phyloP scores from a whole-genome alignment of 1,284 basidiomycete species.

The Ganoderma multipileum region DNA sequence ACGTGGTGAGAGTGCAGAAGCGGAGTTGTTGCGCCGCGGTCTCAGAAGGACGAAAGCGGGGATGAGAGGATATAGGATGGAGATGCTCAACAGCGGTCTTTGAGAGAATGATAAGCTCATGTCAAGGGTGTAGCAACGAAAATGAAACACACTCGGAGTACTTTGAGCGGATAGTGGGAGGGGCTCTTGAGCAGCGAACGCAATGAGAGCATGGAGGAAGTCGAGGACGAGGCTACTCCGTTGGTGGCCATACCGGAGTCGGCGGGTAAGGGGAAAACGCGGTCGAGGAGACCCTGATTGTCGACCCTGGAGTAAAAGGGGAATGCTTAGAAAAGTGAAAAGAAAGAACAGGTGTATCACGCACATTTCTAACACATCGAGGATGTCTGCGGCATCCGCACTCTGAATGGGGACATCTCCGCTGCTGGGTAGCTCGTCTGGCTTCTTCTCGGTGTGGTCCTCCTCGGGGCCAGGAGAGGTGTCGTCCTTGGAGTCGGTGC shows the following conservation, averaged over 20 bases:
- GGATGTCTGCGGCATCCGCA: constrained; percentile 64
- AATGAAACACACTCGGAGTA: constrained; percentile 53
- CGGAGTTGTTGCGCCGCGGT: constrained; percentile 71
- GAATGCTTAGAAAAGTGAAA: constrained; percentile 15
- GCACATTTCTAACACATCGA: constrained; percentile 80
- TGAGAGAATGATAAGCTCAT: constrained; percentile 20
- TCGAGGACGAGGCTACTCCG: constrained; percentile 32
- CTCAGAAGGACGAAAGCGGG: constrained; percentile 63
- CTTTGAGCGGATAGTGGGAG: constrained; percentile 56
- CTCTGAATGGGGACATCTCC: constrained; percentile 58
- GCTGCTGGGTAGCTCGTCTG: constrained; percentile 40
- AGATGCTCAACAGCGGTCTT: constrained; percentile 72
- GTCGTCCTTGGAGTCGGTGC: constrained; percentile 47
- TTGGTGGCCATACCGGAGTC: constrained; percentile 44
- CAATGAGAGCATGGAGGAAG: constrained; percentile 57
- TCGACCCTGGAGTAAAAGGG: constrained; percentile 56
- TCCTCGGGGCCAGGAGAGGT: constrained; percentile 40
- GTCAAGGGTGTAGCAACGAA: constrained; percentile 1
- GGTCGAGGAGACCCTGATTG: constrained; percentile 78
- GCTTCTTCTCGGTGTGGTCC: constrained; percentile 36
- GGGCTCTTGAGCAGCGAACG: constrained; percentile 66
- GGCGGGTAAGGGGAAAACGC: constrained; percentile 68
- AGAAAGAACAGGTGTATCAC: constrained; percentile 32
- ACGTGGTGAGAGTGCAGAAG: constrained; percentile 76
- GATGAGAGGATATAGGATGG: constrained; percentile 69